Evolutionary conservation across 2,329 filamentous ascomycete genomes (phyloP).

Genomic region (Penicillium sp.): DNA sequence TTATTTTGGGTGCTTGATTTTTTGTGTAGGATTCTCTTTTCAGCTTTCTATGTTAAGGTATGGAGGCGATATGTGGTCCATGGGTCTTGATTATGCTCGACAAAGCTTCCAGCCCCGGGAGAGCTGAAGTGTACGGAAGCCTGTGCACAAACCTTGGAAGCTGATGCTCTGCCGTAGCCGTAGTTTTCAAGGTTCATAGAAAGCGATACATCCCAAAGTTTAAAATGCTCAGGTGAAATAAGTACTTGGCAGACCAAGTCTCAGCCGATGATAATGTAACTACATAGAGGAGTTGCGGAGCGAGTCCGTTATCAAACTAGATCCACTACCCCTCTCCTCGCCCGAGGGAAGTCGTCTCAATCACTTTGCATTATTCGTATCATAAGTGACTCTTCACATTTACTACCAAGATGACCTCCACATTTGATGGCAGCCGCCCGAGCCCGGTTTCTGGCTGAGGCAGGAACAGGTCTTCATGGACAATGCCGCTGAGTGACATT

Average conservation of each 20-base stretch:
- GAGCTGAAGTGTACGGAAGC: too few species aligned
- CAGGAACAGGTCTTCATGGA: slow-evolving; percentile 69
- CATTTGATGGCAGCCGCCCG: slow-evolving; percentile 56
- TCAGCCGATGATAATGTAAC: background rate
- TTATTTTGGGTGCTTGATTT: slow-evolving; percentile 5
- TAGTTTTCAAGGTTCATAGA: background rate
- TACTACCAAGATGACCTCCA: slow-evolving; percentile 22
- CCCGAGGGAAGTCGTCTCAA: background rate
- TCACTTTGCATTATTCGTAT: background rate
- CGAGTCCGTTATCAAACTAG: slow-evolving; percentile 11
- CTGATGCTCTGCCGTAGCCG: background rate
- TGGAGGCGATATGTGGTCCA: background rate
- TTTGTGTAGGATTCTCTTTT: background rate
- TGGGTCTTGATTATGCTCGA: background rate
- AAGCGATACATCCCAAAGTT: background rate
- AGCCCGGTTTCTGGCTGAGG: slow-evolving; percentile 62
- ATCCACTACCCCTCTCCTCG: slow-evolving; percentile 15
- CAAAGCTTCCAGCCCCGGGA: background rate
- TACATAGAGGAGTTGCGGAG: slow-evolving; percentile 20
- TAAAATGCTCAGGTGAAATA: background rate
- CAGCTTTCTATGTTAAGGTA: background rate
- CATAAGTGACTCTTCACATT: background rate
- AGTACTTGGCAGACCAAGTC: background rate
- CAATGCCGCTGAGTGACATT: slow-evolving; percentile 50
- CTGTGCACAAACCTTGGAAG: background rate